These are phyloP conservation scores for Leishmania aethiopica DNA, from an alignment of 208 protist genomes.

Conservation along the genomic window DNA sequence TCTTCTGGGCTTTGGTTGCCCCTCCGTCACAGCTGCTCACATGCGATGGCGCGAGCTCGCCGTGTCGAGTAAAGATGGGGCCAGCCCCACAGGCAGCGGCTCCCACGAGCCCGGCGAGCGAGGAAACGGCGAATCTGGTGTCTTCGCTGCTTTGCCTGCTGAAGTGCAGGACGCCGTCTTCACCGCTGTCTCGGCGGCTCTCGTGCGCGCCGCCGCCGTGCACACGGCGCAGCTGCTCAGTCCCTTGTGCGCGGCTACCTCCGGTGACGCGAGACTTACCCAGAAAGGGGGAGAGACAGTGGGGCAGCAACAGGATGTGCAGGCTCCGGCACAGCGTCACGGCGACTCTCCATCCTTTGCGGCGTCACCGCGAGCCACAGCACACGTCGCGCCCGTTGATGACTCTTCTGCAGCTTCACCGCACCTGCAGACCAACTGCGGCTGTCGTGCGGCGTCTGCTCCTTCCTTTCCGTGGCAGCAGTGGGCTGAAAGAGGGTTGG, in stretches of 20 bases:
- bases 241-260: neutral
- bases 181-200: neutral
- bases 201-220: slow-evolving; percentile 21
- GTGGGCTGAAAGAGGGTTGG: neutral
- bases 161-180: slow-evolving; percentile 3
- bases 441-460: neutral
- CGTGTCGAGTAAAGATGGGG: neutral
- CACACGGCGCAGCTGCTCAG: slow-evolving; percentile 18
- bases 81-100: neutral
- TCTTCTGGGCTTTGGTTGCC: slow-evolving; percentile 11
- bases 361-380: neutral
- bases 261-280: neutral
- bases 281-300: neutral
- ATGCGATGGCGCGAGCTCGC: neutral
- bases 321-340: neutral
- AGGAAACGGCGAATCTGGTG: neutral
- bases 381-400: neutral
- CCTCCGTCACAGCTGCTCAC: neutral
- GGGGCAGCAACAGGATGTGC: neutral
- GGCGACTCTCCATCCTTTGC: neutral
- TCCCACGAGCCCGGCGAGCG: neutral
- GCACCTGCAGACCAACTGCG: neutral
- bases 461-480: neutral
- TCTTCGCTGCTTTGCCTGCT: neutral
- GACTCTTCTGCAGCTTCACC: neutral